phyloP scores from a whole-genome alignment of 2,329 filamentous ascomycete species.

The Claviceps digitariae region DNA sequence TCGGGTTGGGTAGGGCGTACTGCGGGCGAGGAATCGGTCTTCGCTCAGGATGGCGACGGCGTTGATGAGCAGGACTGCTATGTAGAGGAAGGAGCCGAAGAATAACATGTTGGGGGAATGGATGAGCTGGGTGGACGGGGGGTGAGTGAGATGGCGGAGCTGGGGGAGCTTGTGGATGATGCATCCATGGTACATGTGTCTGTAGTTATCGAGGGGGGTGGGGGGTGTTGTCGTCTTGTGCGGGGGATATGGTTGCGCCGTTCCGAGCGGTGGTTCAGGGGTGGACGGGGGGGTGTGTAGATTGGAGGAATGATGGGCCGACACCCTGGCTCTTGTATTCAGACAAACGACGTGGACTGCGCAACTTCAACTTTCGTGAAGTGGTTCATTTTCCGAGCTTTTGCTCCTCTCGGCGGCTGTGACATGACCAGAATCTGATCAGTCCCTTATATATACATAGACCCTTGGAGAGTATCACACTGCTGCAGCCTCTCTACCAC shows the following conservation, averaged over 20 bases:
- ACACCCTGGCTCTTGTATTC: background rate
- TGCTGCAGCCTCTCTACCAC: background rate
- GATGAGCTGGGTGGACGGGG: background rate
- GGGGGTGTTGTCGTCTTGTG: conserved; percentile 2
- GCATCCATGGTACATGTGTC: background rate
- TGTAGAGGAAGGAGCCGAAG: conserved; percentile 58
- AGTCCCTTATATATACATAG: too few species aligned
- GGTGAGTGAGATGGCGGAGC: background rate
- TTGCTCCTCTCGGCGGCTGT: too few species aligned
- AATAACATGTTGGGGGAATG: conserved; percentile 44
- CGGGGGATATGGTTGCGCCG: conserved; percentile 20
- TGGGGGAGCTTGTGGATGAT: background rate
- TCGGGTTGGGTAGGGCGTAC: conserved; percentile 14
- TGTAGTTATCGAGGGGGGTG: background rate
- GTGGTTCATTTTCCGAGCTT: too few species aligned
- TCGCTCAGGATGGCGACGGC: conserved; percentile 87
- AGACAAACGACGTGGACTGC: background rate
- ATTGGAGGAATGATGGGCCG: background rate
- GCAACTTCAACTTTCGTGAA: too few species aligned
- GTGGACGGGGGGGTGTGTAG: background rate
- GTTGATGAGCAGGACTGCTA: conserved; percentile 80
- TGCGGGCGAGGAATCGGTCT: conserved; percentile 77
- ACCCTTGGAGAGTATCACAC: too few species aligned
- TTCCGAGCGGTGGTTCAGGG: conserved; percentile 14
- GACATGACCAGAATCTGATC: too few species aligned